Base-by-base conservation (phyloP, 2,329 filamentous ascomycete genomes). In the Xenoacremonium recifei region DNA sequence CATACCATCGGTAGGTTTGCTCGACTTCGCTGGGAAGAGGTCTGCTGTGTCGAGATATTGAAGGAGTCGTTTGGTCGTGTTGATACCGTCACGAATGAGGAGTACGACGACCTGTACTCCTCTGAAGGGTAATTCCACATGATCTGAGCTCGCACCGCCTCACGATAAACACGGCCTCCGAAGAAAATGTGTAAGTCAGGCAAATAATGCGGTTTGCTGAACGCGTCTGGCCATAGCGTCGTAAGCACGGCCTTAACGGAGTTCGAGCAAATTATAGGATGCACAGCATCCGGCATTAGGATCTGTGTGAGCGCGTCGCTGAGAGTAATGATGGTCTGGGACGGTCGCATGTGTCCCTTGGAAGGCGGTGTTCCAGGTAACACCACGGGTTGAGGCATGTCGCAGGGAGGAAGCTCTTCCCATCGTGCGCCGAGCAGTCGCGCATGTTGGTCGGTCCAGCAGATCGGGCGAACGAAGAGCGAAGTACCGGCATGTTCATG, bases 361-460 rank as follows among this genome's bases (percentile, higher is more conserved):
- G 65, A 65, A 9, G 68, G 65, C 20, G 64, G 59, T 25, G 66
- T 59, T 15, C 59, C 56, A 17, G 59, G 54, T 5, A 58, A 33
- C 12, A 58, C 53, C 11, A 48, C 48, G 1, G 74, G 73, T 3
- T 66, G 53, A 2, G 73, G 72, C 5, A 58, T 67, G 27, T 62
- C 60, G 53, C 71, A 68, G 5, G 67, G 55, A 13, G 71, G 65
- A 12, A 67, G 62, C 50, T 71, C 62, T 19, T 60, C 45, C 60
- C 79, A 81, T 32, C 59, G 59, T 13, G 66, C 72, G 18, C 68
- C 69, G 5, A 81, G 72, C 3, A 79, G 60, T 32, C 63, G 57
- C 9, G 66, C 53, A 45, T 82, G 78, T 2, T 66, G 42, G 40
- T 80, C 76, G 13, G 72, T 79, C 78, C 78, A 82, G 54, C 68